phyloP scores from a whole-genome alignment of 148 eudicot genomes.

The Gaultheria prostrata region DNA sequence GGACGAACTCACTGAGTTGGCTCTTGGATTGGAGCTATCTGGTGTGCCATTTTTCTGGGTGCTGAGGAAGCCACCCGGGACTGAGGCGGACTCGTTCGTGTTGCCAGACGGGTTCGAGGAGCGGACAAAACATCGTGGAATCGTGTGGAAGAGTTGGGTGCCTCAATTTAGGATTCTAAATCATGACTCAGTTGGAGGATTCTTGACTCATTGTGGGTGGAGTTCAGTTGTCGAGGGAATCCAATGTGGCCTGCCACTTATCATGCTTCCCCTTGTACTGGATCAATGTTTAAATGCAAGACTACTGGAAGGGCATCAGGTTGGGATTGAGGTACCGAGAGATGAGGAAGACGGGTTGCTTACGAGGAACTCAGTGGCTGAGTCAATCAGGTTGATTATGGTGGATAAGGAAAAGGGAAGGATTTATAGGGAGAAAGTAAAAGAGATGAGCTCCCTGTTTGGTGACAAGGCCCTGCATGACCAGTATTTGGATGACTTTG shows the following conservation, averaged over 20 bases:
- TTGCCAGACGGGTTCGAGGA: conserved; percentile 19
- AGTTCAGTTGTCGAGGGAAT: conserved; percentile 17
- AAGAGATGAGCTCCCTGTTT: neutral
- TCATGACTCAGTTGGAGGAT: conserved; percentile 16
- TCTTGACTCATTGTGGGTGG: conserved; percentile 15
- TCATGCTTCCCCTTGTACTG: conserved; percentile 2
- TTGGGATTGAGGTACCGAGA: conserved; percentile 16
- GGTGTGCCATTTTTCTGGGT: conserved; percentile 25
- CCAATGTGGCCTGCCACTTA: conserved; percentile 8
- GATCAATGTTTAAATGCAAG: conserved; percentile 26
- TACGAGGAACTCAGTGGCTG: conserved; percentile 10
- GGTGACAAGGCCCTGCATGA: conserved; percentile 9
- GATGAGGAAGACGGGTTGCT: conserved; percentile 10
- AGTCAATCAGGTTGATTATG: conserved; percentile 14
- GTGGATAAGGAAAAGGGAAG: neutral
- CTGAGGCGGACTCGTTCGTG: neutral
- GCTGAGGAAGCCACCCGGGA: conserved; percentile 9
- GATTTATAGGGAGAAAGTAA: neutral
- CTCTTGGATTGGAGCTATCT: conserved; percentile 24
- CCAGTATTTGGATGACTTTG: neutral
- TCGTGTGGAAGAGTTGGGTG: conserved; percentile 24
- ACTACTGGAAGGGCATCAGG: neutral
- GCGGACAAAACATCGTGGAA: neutral
- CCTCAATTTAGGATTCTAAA: conserved; percentile 19
- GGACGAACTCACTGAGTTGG: conserved; percentile 17